Evolutionary conservation across 768 basidiomycete genomes (phyloP).

Genomic region (Phanerochaete carnosa): DNA sequence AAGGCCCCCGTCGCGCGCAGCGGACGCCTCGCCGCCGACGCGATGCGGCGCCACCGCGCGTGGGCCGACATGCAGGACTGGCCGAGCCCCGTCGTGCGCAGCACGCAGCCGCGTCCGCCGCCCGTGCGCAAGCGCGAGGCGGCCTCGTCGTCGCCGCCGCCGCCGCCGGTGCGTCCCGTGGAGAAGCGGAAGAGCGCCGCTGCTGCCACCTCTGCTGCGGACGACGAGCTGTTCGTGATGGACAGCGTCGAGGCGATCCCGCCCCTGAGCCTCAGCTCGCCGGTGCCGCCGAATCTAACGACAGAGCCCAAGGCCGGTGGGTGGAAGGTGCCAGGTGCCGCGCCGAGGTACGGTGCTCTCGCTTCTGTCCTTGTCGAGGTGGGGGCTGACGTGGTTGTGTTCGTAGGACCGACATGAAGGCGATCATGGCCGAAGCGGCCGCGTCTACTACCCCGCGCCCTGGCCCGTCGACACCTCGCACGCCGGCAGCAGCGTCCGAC

Average conservation of each 20-base stretch:
- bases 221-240: slow-evolving; percentile 82
- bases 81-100: slow-evolving; percentile 48
- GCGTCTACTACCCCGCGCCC: slow-evolving; percentile 7
- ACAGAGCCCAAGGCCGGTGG: slow-evolving; percentile 16
- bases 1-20: slow-evolving; percentile 69
- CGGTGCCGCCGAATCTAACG: neutral
- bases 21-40: slow-evolving; percentile 43
- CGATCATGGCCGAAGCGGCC: slow-evolving; percentile 66
- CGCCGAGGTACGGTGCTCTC: slow-evolving; percentile 9
- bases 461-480: neutral
- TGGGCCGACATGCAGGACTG: slow-evolving; percentile 75
- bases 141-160: neutral
- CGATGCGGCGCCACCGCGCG: slow-evolving; percentile 58
- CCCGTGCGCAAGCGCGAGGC: slow-evolving; percentile 19
- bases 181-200: slow-evolving; percentile 5
- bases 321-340: slow-evolving; percentile 35
- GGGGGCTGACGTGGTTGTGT: neutral
- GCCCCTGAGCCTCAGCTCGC: slow-evolving; percentile 20
- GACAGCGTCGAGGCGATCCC: slow-evolving; percentile 56
- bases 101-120: slow-evolving; percentile 8
- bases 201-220: slow-evolving; percentile 21
- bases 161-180: neutral
- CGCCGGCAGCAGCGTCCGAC: slow-evolving; percentile 2
- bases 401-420: slow-evolving; percentile 74
- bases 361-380: slow-evolving; percentile 5